Base-by-base conservation (phyloP, 2,329 filamentous ascomycete species). In the Sporothrix mexicana region DNA sequence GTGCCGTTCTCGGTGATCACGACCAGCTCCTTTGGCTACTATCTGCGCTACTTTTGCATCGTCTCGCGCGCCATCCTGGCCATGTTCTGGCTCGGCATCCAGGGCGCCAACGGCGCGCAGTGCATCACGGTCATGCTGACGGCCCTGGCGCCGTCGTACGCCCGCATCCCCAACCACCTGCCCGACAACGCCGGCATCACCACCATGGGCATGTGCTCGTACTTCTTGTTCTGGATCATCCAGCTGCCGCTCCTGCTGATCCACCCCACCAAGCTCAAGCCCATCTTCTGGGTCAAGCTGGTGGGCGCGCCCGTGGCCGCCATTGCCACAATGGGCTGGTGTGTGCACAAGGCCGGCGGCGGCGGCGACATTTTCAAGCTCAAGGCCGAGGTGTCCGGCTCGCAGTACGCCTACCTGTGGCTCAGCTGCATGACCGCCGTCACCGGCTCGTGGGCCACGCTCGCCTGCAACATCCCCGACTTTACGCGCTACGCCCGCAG, bases 261-360 rank as follows among this genome's bases (percentile, higher is more conserved):
- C 73, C 74, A 57, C 69, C 76, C 76, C 9, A 74, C 70, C 23
- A 71, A 72, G 51, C 75, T 77, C 43, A 66, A 47, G 25, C 57
- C 25, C 70, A 71, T 77, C 85, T 88, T 88, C 76, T 82, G 85
- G 59, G 74, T 84, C 73, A 88, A 88, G 79, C 77, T 85, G 0
- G 75, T 85, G 4, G 78, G 84, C 2, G 85, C 90, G 12, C 89
- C 88, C 1, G 81, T 87, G n/a, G 85, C 87, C 1, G 89, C 88
- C 77, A 83, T 91, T 73, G 88, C 87, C 1, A 90, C 89, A 25
- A 83, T 92, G 77, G 86, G 89, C 62, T 92, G 89, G 89, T 86
- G 86, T 3, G 85, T 91, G 73, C 84, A 86, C 4, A 87, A 87
- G 69, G 86, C 87, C 3, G 85, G 86, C 23, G 86, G 85, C n/a